Base-by-base conservation (phyloP, 768 basidiomycete genomes). In the Suillus spraguei region DNA sequence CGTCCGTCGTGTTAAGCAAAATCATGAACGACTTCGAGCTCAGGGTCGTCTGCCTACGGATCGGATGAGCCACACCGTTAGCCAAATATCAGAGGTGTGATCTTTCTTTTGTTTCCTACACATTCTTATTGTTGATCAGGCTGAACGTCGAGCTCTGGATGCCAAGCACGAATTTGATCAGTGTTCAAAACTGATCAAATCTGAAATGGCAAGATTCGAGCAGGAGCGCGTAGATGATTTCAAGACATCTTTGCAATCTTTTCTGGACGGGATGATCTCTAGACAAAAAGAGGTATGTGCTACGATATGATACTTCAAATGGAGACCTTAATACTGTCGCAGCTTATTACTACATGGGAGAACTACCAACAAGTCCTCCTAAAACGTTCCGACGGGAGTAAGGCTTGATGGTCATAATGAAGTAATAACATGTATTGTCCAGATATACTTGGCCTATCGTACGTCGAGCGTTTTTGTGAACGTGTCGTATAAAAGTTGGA, bases 161-260 rank as follows among this genome's bases (percentile, higher is more conserved):
- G 84, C 91, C 0, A 93, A 91, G 71, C 86, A 87, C 59, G 97
- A 97, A 66, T 99, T 91, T 71, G 96, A 98, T 50, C 85, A 91
- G 24, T 89, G 90, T 14, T 93, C 94, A 22, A 90, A 90, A 67
- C 79, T 97, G 22, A 88, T 95, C 68, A 99, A 99, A 76, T 78
- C 85, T 5, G 97, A 99, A 77, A 86, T 95, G 66, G 87, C 87
- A 5, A 82, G 97, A 49, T 98, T 99, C 71, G 97, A 99, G 77
- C 86, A 88, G 71, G 97, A 97, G 76, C 86, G 96, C 49, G 84
- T 99, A 32, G 91, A 94, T 55, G 97, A 99, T 73, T 97, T 99
- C 76, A 96, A 95, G 76, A 81, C 84, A 50, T 83, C 90, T 3
- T 74, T 99, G 67, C 91, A 94, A 74, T 82, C 83, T 4, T 95